These are phyloP conservation scores for Thermomucor indicae-seudaticae DNA, from an alignment of 371 early-diverging fungal genomes.

Conservation along the genomic window DNA sequence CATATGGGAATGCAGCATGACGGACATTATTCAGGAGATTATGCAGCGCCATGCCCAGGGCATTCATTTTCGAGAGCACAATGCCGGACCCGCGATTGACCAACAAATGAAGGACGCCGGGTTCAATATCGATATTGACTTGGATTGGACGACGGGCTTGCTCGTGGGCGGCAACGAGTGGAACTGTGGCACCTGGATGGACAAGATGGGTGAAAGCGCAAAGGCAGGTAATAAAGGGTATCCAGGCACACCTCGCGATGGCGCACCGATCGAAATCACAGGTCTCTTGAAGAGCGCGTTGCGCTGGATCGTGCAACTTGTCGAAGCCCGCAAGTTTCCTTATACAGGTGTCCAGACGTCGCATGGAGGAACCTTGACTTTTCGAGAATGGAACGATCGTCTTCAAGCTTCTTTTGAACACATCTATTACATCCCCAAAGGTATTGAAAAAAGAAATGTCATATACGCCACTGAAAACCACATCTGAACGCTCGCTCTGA, in stretches of 20 bases:
- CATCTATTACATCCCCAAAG: conserved; percentile 81
- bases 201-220: conserved; percentile 96
- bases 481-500: background rate
- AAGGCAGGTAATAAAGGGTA: conserved; percentile 89
- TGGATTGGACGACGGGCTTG: conserved; percentile 75
- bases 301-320: conserved; percentile 70
- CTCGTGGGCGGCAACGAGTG: conserved; percentile 84
- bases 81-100: conserved; percentile 88
- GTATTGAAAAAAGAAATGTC: conserved; percentile 21
- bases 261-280: conserved; percentile 89
- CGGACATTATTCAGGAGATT: conserved; percentile 89
- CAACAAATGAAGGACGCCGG: conserved; percentile 89
- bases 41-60: conserved; percentile 90
- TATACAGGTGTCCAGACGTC: conserved; percentile 27
- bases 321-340: conserved; percentile 37
- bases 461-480: background rate
- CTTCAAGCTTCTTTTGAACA: conserved; percentile 83
- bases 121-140: conserved; percentile 75
- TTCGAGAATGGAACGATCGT: conserved; percentile 74
- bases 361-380: conserved; percentile 39
- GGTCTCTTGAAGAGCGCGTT: conserved; percentile 83
- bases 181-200: conserved; percentile 99
- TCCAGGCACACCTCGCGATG: conserved; percentile 94
- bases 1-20: conserved; percentile 59
- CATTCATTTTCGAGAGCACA: conserved; percentile 91